Evolutionary conservation across 345 rosid genomes (phyloP).

Genomic region (Linum lewisii): DNA sequence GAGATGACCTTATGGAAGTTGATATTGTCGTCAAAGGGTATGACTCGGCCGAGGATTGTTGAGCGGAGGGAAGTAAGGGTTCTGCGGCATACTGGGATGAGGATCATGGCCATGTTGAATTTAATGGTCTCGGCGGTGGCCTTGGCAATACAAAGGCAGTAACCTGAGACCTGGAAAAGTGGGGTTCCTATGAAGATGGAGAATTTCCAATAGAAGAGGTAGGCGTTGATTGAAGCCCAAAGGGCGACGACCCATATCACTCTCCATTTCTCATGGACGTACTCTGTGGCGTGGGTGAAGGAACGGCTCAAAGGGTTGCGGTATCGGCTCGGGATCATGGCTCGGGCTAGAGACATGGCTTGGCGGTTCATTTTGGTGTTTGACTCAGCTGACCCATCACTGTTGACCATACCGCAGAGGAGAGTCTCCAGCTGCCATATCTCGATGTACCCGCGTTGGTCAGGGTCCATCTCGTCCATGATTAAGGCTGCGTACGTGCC

Average conservation of each 20-base stretch:
- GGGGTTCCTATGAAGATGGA: constrained; percentile 20
- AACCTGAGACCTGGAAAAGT: constrained; percentile 55
- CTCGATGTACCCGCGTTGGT: constrained; percentile 84
- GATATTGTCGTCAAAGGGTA: constrained; percentile 91
- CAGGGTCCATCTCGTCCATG: constrained; percentile 99
- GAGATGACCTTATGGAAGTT: constrained; percentile 80
- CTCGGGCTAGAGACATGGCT: constrained; percentile 42
- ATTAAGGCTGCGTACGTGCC: constrained; percentile 62
- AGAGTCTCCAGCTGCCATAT: constrained; percentile 90
- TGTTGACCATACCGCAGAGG: constrained; percentile 59
- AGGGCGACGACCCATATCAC: constrained; percentile 49
- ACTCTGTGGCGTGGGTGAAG: constrained; percentile 32
- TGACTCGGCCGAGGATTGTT: constrained; percentile 33
- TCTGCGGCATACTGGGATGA: constrained; percentile 69
- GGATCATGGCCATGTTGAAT: constrained; percentile 81
- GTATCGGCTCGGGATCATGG: constrained; percentile 76
- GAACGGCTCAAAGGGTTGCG: constrained; percentile 52
- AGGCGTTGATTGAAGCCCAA: constrained; percentile 37
- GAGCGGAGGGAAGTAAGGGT: constrained; percentile 69
- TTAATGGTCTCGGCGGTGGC: constrained; percentile 84
- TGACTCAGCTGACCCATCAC: constrained; percentile 20
- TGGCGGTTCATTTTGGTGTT: constrained; percentile 18
- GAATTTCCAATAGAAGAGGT: constrained; percentile 57
- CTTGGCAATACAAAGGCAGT: constrained; percentile 73
- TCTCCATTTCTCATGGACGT: constrained; percentile 49